Percentiles rank a stretch among this genome's conserved stretches.
Conservation (phyloP, 306 rosid species). For the Fragaria iinumae region DNA sequence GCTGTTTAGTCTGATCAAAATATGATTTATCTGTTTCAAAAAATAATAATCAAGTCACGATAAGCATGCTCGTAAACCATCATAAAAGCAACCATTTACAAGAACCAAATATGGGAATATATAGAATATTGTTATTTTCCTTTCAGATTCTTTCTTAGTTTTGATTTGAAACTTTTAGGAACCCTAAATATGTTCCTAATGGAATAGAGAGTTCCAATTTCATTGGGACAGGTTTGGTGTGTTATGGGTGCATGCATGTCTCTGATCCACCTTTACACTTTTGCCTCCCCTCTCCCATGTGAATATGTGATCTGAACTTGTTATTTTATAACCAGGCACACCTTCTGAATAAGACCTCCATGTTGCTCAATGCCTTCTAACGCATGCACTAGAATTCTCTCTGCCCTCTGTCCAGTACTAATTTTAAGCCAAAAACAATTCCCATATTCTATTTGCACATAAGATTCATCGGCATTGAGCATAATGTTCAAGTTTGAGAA, state of each 20-base stretch:
- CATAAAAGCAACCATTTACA: background rate
- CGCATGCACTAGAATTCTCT: background rate
- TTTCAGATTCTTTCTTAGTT: background rate
- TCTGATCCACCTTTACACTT: background rate
- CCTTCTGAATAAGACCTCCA: background rate
- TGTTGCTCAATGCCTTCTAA: constrained; percentile 1
- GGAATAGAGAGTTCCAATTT: background rate
- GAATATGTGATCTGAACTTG: background rate
- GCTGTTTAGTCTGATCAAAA: background rate
- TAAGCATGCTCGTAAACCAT: background rate
- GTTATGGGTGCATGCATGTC: constrained; percentile 4
- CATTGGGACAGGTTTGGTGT: background rate
- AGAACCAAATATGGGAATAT: background rate
- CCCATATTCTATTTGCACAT: background rate
- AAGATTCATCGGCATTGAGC: background rate
- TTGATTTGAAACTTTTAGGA: background rate
- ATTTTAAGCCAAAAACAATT: background rate
- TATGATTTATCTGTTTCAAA: background rate
- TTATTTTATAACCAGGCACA: background rate
- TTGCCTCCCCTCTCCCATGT: background rate
- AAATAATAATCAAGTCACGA: background rate
- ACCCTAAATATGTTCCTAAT: background rate
- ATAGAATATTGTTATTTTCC: background rate
- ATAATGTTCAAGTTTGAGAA: background rate
- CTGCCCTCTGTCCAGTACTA: background rate